Evolutionary conservation across 495 filamentous ascomycete genomes (phyloP).

Genomic region (Penicillium canescens): DNA sequence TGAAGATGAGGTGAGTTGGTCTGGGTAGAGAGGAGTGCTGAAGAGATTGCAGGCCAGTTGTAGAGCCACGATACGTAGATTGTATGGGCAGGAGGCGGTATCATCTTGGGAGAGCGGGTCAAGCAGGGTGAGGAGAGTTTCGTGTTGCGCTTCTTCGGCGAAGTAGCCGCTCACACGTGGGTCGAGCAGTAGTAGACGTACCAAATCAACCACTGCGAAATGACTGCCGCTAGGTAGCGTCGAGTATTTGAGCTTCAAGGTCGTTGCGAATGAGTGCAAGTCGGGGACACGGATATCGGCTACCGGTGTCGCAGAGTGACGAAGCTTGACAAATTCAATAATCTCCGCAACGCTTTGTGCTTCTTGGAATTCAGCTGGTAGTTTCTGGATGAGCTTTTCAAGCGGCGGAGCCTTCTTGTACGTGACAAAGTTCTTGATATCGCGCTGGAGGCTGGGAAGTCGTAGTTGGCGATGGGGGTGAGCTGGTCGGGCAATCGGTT

Average conservation of each 20-base stretch:
- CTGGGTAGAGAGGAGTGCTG: conserved; percentile 50
- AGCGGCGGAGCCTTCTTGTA: conserved; percentile 83
- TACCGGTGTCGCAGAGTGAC: conserved; percentile 25
- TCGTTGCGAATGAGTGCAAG: conserved; percentile 45
- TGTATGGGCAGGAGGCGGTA: conserved; percentile 64
- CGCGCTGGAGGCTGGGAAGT: conserved; percentile 66
- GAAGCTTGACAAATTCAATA: conserved; percentile 61
- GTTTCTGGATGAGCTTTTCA: conserved; percentile 80
- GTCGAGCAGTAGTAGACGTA: conserved; percentile 76
- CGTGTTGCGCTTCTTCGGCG: conserved; percentile 68
- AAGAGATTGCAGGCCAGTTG: conserved; percentile 67
- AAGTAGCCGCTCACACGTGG: conserved; percentile 83
- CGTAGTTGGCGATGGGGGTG: conserved; percentile 73
- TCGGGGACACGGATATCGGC: conserved; percentile 52
- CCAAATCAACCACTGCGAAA: conserved; percentile 82
- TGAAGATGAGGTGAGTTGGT: conserved; percentile 37
- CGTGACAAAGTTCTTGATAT: conserved; percentile 62
- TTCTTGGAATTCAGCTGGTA: conserved; percentile 51
- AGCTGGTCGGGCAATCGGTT: conserved; percentile 69
- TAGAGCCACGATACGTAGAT: conserved; percentile 76
- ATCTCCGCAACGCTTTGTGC: conserved; percentile 55
- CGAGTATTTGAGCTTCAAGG: conserved; percentile 29
- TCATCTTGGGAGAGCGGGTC: conserved; percentile 49
- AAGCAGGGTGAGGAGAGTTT: conserved; percentile 65
- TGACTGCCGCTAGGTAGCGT: conserved; percentile 43